A percentile compares a stretch with the other conserved stretches of the same genome.
These are phyloP conservation scores for Aspergillus clavatus DNA, from an alignment of 2,329 filamentous ascomycete genomes.

Conservation along the genomic window DNA sequence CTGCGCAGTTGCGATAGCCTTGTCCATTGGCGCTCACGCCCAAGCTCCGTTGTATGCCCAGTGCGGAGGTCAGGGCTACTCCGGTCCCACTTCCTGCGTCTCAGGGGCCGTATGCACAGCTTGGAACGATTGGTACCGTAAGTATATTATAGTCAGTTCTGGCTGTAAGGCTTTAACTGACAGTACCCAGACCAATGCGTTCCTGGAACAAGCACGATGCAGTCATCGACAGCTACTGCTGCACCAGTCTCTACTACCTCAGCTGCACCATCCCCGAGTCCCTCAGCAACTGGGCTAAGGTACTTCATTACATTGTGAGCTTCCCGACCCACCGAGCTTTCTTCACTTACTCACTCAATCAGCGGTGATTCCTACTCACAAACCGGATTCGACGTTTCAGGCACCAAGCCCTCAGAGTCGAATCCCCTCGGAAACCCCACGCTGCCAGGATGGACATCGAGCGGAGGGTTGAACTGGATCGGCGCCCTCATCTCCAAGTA, in stretches of 20 bases:
- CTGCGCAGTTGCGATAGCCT: not conserved
- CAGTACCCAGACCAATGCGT: not conserved
- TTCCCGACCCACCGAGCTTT: not conserved
- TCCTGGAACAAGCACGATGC: not conserved
- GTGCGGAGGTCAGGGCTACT: not conserved
- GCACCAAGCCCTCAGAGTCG: constrained; percentile 6
- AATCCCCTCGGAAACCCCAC: constrained; percentile 12
- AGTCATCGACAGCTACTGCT: too few relatives aligned
- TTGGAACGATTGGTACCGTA: not conserved
- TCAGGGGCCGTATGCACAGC: not conserved
- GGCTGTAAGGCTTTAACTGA: not conserved
- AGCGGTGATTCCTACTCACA: constrained; percentile 9
- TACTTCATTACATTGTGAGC: not conserved
- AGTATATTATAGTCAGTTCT: not conserved
- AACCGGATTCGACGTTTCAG: constrained; percentile 7
- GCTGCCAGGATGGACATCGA: constrained; percentile 6
- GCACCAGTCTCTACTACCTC: not conserved
- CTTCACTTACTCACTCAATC: not conserved
- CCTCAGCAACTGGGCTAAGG: not conserved
- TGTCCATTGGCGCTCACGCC: not conserved
- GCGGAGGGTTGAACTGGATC: constrained; percentile 12
- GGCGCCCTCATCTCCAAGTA: constrained; percentile 3
- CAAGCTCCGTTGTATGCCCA: not conserved
- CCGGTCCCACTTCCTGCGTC: not conserved
- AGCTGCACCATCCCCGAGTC: not conserved